A percentile compares a stretch with the other conserved stretches of the same genome.
phyloP scores from a whole-genome alignment of 192 early-diverging fungal genomes.

The Coemansia furcata region DNA sequence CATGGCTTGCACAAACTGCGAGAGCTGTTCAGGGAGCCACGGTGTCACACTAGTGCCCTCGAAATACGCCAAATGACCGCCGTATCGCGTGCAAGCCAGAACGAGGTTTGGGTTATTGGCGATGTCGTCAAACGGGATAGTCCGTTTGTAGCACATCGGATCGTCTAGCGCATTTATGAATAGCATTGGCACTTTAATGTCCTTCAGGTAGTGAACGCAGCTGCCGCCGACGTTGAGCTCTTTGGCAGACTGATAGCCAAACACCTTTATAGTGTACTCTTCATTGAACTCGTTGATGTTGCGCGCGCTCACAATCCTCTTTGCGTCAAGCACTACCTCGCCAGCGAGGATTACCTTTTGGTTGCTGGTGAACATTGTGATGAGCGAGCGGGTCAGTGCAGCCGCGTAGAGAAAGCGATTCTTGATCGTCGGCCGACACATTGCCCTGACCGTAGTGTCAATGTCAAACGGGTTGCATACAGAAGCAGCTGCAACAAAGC shows the following conservation, averaged over 20 bases:
- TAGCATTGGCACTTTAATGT: conserved; percentile 76
- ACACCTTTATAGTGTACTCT: conserved; percentile 64
- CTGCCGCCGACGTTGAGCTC: conserved; percentile 74
- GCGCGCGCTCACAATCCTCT: conserved; percentile 51
- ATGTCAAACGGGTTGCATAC: conserved; percentile 90
- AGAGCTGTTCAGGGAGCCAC: conserved; percentile 66
- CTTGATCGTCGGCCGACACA: conserved; percentile 53
- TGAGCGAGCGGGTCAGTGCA: conserved; percentile 56
- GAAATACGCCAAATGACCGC: conserved; percentile 91
- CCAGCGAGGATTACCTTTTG: conserved; percentile 53
- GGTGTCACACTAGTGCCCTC: conserved; percentile 26
- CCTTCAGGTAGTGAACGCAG: conserved; percentile 54
- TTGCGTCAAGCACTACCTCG: conserved; percentile 38
- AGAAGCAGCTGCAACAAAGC: conserved; percentile 73
- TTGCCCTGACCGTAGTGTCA: conserved; percentile 43
- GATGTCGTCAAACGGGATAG: conserved; percentile 73
- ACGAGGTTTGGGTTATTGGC: conserved; percentile 74
- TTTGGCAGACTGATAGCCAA: conserved; percentile 74
- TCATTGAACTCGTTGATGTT: conserved; percentile 86
- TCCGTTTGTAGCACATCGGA: conserved; percentile 70
- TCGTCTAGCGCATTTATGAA: conserved; percentile 86
- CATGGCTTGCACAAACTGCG: conserved; percentile 54
- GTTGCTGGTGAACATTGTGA: conserved; percentile 48
- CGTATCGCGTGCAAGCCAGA: conserved; percentile 73
- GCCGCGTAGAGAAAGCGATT: conserved; percentile 63